These are phyloP conservation scores for Begonia loranthoides DNA, from an alignment of 306 rosid genomes.

Conservation along the genomic window DNA sequence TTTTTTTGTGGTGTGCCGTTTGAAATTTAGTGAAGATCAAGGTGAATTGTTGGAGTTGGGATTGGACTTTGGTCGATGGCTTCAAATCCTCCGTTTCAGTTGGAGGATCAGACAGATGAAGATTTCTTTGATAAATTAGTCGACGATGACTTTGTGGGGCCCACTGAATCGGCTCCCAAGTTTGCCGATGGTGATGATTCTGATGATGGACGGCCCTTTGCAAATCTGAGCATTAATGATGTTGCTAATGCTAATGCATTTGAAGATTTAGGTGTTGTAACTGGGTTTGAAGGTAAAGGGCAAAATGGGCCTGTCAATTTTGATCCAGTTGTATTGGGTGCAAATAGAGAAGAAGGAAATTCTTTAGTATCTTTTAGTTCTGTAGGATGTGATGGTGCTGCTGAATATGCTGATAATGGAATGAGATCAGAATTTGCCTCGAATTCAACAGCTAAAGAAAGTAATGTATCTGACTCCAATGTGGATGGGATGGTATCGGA, in stretches of 20 bases:
- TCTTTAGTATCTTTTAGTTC: conserved; percentile 18
- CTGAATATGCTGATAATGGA: conserved; percentile 4
- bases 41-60: conserved; percentile 13
- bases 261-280: conserved; percentile 19
- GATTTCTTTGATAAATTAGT: conserved; percentile 88
- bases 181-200: conserved; percentile 33
- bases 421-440: not conserved
- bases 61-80: conserved; percentile 47
- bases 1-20: conserved; percentile 10
- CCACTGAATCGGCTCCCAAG: conserved; percentile 16
- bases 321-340: conserved; percentile 16
- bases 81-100: conserved; percentile 56
- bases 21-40: conserved; percentile 17
- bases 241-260: conserved; percentile 14
- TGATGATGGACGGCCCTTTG: conserved; percentile 41
- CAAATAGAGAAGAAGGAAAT: conserved; percentile 11
- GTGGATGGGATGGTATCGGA: conserved; percentile 23
- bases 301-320: conserved; percentile 12
- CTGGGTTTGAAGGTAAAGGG: conserved; percentile 12
- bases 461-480: conserved; percentile 8
- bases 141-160: conserved; percentile 40
- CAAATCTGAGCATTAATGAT: conserved; percentile 36
- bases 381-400: conserved; percentile 13
- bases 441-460: not conserved
- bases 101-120: conserved; percentile 89